These are phyloP conservation scores for Lactarius psammicola DNA, from an alignment of 768 basidiomycete species.

Conservation along the genomic window DNA sequence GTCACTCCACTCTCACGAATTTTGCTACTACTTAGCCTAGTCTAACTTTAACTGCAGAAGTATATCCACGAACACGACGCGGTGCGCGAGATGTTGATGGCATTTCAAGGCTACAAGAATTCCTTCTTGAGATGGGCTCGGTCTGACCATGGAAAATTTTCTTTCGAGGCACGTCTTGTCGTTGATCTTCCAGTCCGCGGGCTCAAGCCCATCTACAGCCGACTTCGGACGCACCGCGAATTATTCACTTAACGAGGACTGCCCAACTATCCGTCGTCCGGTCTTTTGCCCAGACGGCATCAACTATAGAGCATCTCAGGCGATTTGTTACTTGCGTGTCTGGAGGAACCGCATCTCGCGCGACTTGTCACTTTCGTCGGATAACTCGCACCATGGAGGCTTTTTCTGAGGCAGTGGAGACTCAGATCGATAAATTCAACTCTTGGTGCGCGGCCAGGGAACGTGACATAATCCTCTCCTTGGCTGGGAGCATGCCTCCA, in stretches of 20 bases:
- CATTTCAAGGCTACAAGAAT: constrained; percentile 69
- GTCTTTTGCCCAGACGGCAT: constrained; percentile 58
- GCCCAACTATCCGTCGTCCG: constrained; percentile 65
- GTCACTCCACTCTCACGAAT: not conserved
- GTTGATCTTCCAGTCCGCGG: constrained; percentile 1
- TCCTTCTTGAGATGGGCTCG: constrained; percentile 45
- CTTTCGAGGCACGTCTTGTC: constrained; percentile 34
- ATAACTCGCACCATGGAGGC: constrained; percentile 71
- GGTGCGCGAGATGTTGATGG: constrained; percentile 73
- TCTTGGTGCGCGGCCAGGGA: constrained; percentile 71
- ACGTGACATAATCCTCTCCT: constrained; percentile 61
- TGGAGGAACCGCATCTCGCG: constrained; percentile 37
- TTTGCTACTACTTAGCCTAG: constrained; percentile 31
- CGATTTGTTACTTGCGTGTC: constrained; percentile 51
- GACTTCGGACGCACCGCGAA: constrained; percentile 50
- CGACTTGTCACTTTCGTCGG: constrained; percentile 23
- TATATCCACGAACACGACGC: constrained; percentile 75
- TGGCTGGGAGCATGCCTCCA: constrained; percentile 44
- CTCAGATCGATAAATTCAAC: constrained; percentile 57
- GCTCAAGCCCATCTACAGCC: constrained; percentile 38
- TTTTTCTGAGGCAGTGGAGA: constrained; percentile 71
- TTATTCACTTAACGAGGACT: constrained; percentile 64
- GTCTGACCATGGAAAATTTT: constrained; percentile 33
- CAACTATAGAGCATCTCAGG: constrained; percentile 60
- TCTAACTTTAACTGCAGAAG: constrained; percentile 40